phyloP scores from a whole-genome alignment of 257 asterid genomes.

The Rhazya stricta region DNA sequence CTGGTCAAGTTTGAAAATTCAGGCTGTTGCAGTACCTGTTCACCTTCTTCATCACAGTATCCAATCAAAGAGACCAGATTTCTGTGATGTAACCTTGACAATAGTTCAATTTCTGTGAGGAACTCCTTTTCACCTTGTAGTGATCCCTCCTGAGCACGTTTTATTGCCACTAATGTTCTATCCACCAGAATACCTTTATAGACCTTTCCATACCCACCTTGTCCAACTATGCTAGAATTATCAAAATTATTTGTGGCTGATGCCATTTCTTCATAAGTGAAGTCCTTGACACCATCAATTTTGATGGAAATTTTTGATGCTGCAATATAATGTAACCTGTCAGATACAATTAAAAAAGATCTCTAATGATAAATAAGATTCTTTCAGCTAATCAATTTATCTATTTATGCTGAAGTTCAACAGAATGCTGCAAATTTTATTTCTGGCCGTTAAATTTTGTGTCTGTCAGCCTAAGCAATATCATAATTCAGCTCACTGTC shows the following conservation, averaged over 20 bases:
- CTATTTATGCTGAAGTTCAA: neutral
- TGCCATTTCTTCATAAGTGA: slow-evolving; percentile 60
- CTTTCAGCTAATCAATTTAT: slow-evolving; percentile 1
- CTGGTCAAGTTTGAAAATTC: neutral
- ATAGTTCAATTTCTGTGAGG: slow-evolving; percentile 80
- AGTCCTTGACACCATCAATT: slow-evolving; percentile 82
- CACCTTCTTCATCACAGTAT: slow-evolving; percentile 92
- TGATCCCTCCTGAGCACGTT: slow-evolving; percentile 92
- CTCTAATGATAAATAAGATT: neutral
- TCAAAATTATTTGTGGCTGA: slow-evolving; percentile 58
- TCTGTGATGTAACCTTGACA: slow-evolving; percentile 90
- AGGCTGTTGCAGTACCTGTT: slow-evolving; percentile 53
- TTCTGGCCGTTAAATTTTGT: neutral
- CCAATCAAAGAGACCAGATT: slow-evolving; percentile 84
- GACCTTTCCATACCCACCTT: slow-evolving; percentile 97
- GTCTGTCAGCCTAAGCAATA: neutral
- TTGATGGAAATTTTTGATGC: slow-evolving; percentile 68
- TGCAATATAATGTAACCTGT: slow-evolving; percentile 33
- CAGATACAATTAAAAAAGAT: slow-evolving; percentile 1
- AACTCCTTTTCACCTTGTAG: slow-evolving; percentile 94
- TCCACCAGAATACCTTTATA: slow-evolving; percentile 77
- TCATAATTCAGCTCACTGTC: too few species aligned
- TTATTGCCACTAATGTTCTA: slow-evolving; percentile 81
- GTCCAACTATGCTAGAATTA: slow-evolving; percentile 60
- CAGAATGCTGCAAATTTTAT: neutral